Base-by-base conservation (phyloP, 2,329 filamentous ascomycete species). In the Fusarium robinianum region DNA sequence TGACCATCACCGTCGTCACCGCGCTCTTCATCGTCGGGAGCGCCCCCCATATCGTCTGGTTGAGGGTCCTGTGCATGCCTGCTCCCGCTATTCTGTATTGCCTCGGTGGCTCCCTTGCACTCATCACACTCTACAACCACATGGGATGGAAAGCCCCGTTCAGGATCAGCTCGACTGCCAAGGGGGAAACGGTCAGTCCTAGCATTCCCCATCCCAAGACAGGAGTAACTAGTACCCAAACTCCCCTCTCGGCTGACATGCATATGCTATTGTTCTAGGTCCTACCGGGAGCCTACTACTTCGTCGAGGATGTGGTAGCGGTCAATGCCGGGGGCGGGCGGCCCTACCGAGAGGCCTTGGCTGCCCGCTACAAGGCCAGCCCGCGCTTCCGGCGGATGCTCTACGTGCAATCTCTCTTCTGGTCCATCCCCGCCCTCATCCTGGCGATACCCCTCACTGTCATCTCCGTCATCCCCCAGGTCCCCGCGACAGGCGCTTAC, bases 221-320 rank as follows among this genome's bases (percentile, higher is more conserved):
- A n/a, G n/a, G n/a, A n/a, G n/a, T n/a, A n/a, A n/a, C n/a, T n/a
- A n/a, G n/a, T n/a, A n/a, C n/a, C n/a, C 9, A 23, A 5, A 1
- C 3, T n/a, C 6, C 10, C 3, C 8, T n/a, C n/a, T n/a, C n/a
- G n/a, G n/a, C n/a, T n/a, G n/a, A n/a, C 4, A 14, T 18, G 19
- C 29, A 5, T 22, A n/a, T 45, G 5, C 74, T 73, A 40, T 26
- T 5, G 26, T 24, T 1, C 1, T n/a, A 71, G 62, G 78, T 85
- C 44, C 74, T 78, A 3, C 84, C 84, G 0, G 76, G 80, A 3
- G 73, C 79, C 2, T 83, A 84, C 55, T 84, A 83, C 35, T 73
- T 87, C 19, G 78, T 86, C 17, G 84, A 87, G 64, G 84, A 87
- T 56, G 75, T 85, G 16, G 76, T 85, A 10, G 82, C 80, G 5